Evolutionary conservation across 345 rosid species (phyloP), one percentile per base, ranked within the genome.

Genomic region (Populus simonii): DNA sequence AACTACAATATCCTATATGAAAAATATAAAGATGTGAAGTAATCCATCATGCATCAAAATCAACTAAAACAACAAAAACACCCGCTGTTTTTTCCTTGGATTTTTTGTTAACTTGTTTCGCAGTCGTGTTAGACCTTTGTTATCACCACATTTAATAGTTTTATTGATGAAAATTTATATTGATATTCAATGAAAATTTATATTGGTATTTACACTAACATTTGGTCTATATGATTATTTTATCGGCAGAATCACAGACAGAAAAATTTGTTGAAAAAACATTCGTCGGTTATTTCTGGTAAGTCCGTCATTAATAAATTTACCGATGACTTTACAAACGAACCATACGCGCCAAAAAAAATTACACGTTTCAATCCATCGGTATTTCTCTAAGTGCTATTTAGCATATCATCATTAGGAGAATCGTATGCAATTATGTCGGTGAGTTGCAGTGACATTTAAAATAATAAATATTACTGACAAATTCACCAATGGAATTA

Each of bases 21-120:
- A 5, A 10, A 65, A 74, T 1, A 25, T n/a, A 27, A 8, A 3
- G 23, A 7, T 20, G 16, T 49, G 3, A 4, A 68, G 13, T 73
- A 33, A 11, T 45, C 18, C 22, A 20, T 47, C 39, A 62, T 49
- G 20, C 31, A 23, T 45, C 41, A 9, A 36, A 41, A 69, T 6
- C 8, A n/a, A 17, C 35, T 4, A 67, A 66, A 11, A 18, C 29
- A 59, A 22, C 35, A 22, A 67, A n/a, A 31, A 17, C 88, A 88
- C 96, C 93, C 92, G 74, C 86, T 91, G 88, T 47, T 92, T 94
- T 91, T 89, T 92, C 81, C 99, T 88, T 8, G 98, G 99, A 79
- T 92, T 92, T 78, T 95, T 95, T 6, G 6, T 51, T 12, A 79
- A 80, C 86, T 85, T 95, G 85, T 87, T 90, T 59, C 92, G 90